Evolutionary conservation across 78 protist species (phyloP).

Genomic region (Tieghemostelium lacteum): DNA sequence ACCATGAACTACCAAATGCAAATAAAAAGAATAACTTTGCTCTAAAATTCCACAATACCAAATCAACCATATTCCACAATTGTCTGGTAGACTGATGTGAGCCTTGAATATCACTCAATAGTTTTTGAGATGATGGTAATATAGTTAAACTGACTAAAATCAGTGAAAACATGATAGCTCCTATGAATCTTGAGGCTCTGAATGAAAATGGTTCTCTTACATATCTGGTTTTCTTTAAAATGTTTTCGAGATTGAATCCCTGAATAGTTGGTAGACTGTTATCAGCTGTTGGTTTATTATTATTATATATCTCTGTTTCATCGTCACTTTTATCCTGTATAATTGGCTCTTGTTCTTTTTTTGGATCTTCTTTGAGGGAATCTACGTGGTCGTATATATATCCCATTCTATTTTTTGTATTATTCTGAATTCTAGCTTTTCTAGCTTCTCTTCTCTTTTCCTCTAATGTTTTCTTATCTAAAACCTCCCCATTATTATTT

Average conservation of each 20-base stretch:
- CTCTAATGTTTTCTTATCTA: slow-evolving; percentile 21
- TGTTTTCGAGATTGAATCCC: background rate
- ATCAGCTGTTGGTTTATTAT: background rate
- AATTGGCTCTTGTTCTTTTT: background rate
- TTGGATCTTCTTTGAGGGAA: slow-evolving; percentile 9
- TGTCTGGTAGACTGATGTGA: background rate
- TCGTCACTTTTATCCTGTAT: background rate
- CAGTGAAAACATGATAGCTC: slow-evolving; percentile 4
- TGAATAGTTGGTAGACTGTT: background rate
- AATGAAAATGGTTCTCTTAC: slow-evolving; percentile 26
- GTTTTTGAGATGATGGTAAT: background rate
- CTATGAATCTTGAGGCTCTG: slow-evolving; percentile 17
- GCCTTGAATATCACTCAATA: background rate
- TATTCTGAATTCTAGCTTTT: slow-evolving; percentile 51
- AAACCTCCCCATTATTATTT: no score
- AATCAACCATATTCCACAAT: background rate
- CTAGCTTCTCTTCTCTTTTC: slow-evolving; percentile 68
- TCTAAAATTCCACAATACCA: background rate
- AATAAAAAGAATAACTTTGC: no score
- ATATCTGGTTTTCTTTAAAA: background rate
- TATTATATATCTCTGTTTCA: background rate
- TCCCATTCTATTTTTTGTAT: slow-evolving; percentile 40
- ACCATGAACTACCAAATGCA: background rate
- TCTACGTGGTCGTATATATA: slow-evolving; percentile 21
- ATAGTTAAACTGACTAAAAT: slow-evolving; percentile 4